These are phyloP conservation scores for Lecanosticta acicola DNA, from an alignment of 2,329 filamentous ascomycete genomes.

Conservation along the genomic window DNA sequence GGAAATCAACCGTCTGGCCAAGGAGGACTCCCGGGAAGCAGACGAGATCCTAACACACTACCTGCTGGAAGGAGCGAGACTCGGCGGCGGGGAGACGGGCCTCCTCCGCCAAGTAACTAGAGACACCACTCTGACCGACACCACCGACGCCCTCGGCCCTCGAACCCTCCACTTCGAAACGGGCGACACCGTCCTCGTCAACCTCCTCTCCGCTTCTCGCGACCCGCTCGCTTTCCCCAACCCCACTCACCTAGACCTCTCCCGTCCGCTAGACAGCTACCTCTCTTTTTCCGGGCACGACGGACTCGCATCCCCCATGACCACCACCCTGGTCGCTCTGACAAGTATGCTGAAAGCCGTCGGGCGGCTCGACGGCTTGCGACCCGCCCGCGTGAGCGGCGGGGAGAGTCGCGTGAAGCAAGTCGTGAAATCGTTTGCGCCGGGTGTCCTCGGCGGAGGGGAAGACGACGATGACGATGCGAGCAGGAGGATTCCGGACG, in stretches of 20 bases:
- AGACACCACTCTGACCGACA: constrained; percentile 32
- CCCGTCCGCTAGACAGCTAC: constrained; percentile 38
- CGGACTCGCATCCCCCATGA: constrained; percentile 40
- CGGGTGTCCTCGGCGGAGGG: constrained; percentile 27
- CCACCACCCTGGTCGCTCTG: constrained; percentile 36
- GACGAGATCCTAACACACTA: constrained; percentile 50
- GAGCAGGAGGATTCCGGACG: constrained; percentile 32
- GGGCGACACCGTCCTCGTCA: constrained; percentile 39
- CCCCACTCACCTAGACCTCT: constrained; percentile 36
- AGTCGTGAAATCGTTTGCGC: constrained; percentile 34
- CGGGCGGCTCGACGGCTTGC: constrained; percentile 36
- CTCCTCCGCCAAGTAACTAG: constrained; percentile 36
- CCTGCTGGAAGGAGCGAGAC: constrained; percentile 41
- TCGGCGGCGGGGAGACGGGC: constrained; percentile 38
- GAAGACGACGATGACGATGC: too few relatives aligned
- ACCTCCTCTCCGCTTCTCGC: constrained; percentile 39
- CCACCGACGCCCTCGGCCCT: constrained; percentile 19
- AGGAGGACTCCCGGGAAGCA: constrained; percentile 39
- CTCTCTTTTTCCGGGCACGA: constrained; percentile 41
- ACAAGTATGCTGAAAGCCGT: constrained; percentile 45
- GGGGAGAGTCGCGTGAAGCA: constrained; percentile 40
- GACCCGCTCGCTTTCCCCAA: constrained; percentile 39
- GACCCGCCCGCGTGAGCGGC: constrained; percentile 35
- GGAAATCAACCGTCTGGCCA: constrained; percentile 45
- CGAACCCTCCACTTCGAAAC: constrained; percentile 30